Base-by-base conservation (phyloP, 148 eudicot species). In the Rhododendron ovatum region DNA sequence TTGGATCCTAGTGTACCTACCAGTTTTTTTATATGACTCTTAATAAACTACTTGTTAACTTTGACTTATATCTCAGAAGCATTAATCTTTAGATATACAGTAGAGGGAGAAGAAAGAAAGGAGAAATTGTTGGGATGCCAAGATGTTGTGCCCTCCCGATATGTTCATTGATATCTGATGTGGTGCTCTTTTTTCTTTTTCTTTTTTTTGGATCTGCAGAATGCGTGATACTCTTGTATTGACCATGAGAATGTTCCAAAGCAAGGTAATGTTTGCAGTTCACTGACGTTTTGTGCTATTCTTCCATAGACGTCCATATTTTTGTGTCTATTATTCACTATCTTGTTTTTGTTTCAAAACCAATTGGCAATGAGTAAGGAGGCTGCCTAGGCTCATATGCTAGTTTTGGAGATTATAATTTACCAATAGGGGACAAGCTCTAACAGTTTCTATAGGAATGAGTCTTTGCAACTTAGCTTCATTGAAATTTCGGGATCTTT, bases 241-340 rank as follows among this genome's bases (percentile, higher is more conserved):
- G 91, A 94, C 97, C 84, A 93, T 96, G 92, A 92, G 99, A 90
- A 91, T 92, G 94, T 95, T 96, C 88, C 97, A 92, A 87, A 95
- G 86, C 93, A 95, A 92, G 98, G 99, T 96, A 92, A 74, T 55
- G 22, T 85, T 87, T 87, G 63, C 84, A 26, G 39, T n/a, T 67
- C 73, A 67, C 35, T n/a, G 73, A n/a, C 35, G 1, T 67, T 24
- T 20, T 67, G 33, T 67, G 33, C 45, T 63, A 24, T 13, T 61
- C 18, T 77, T 71, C 26, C 24, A 15, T 41, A 47, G 24, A 12
- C 10, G 39, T 3, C 18, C 20, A 3, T 33, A 14, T 86, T 78
- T 33, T 67, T 33, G 12, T 78, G 51, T 57, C 43, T 33, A 53
- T 50, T 22, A 50, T 35, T 84, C 45, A 2, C 33, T 65, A 24